These are phyloP conservation scores for Taiwanofungus camphoratus DNA, from an alignment of 1,284 basidiomycete species.

Conservation along the genomic window DNA sequence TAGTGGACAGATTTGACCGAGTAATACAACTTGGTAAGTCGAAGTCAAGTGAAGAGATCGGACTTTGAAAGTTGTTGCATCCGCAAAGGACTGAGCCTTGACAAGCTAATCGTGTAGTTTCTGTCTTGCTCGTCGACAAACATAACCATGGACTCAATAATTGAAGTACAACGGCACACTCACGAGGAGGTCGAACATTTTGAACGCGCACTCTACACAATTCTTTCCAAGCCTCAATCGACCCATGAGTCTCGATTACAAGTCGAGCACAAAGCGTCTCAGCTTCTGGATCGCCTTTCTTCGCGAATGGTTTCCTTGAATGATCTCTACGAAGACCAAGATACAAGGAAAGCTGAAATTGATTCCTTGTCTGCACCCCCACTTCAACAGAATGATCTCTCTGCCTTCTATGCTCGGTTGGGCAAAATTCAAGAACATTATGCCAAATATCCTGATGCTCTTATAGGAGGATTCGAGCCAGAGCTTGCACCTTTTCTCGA, in stretches of 20 bases:
- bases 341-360: constrained; percentile 56
- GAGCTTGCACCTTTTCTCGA: constrained; percentile 78
- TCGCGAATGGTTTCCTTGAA: constrained; percentile 64
- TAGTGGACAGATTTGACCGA: constrained; percentile 37
- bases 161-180: constrained; percentile 89
- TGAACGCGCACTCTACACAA: constrained; percentile 65
- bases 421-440: constrained; percentile 95
- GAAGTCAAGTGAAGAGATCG: constrained; percentile 33
- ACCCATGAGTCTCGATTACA: constrained; percentile 66
- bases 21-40: constrained; percentile 9
- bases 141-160: constrained; percentile 76
- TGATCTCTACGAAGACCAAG: constrained; percentile 70
- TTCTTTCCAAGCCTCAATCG: constrained; percentile 58
- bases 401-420: constrained; percentile 93
- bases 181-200: constrained; percentile 96
- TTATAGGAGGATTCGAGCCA: constrained; percentile 72
- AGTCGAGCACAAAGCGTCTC: constrained; percentile 83
- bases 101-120: too few species aligned
- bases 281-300: constrained; percentile 79
- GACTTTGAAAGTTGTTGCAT: constrained; percentile 56
- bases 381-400: constrained; percentile 66
- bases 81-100: too few species aligned
- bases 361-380: constrained; percentile 50
- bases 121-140: constrained; percentile 6
- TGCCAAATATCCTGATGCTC: constrained; percentile 87